These are phyloP conservation scores for Lachancea kluyveri DNA, from an alignment of 805 yeast species.

Conservation along the genomic window DNA sequence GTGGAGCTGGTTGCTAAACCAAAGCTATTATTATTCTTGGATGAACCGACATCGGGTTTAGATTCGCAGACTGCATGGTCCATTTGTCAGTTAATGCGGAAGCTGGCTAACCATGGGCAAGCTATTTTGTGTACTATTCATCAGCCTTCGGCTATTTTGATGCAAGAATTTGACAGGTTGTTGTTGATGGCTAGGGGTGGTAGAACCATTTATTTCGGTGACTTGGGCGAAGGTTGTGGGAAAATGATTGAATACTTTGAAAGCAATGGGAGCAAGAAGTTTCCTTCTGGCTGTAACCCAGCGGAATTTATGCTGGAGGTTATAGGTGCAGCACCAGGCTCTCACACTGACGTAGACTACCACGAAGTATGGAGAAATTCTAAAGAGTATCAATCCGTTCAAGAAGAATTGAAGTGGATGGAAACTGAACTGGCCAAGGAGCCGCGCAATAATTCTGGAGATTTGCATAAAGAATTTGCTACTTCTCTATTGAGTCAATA, in stretches of 20 bases:
- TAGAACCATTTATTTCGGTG: conserved; percentile 65
- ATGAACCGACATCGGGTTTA: conserved; percentile 63
- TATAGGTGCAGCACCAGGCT: conserved; percentile 73
- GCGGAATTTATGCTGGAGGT: conserved; percentile 65
- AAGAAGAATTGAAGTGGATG: conserved; percentile 41
- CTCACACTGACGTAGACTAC: conserved; percentile 48
- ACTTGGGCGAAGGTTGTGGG: conserved; percentile 48
- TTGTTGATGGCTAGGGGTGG: conserved; percentile 64
- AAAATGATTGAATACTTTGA: conserved; percentile 58
- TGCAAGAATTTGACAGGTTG: conserved; percentile 55
- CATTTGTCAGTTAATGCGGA: conserved; percentile 49
- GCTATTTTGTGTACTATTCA: conserved; percentile 67
- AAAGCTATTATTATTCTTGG: conserved; percentile 47
- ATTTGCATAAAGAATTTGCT: conserved; percentile 16
- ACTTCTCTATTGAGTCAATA: conserved; percentile 28
- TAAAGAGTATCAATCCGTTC: conserved; percentile 31
- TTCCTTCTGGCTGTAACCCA: conserved; percentile 51
- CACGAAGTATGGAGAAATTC: conserved; percentile 47
- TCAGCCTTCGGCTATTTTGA: conserved; percentile 60
- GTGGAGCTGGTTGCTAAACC: conserved; percentile 63
- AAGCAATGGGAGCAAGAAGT: conserved; percentile 56
- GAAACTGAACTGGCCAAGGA: conserved; percentile 34
- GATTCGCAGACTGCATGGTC: conserved; percentile 58
- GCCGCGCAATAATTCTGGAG: conserved; percentile 17
- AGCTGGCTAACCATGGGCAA: conserved; percentile 55